Evolutionary conservation across 2,329 filamentous ascomycete species (phyloP).

Genomic region (Clarireedia sp.): DNA sequence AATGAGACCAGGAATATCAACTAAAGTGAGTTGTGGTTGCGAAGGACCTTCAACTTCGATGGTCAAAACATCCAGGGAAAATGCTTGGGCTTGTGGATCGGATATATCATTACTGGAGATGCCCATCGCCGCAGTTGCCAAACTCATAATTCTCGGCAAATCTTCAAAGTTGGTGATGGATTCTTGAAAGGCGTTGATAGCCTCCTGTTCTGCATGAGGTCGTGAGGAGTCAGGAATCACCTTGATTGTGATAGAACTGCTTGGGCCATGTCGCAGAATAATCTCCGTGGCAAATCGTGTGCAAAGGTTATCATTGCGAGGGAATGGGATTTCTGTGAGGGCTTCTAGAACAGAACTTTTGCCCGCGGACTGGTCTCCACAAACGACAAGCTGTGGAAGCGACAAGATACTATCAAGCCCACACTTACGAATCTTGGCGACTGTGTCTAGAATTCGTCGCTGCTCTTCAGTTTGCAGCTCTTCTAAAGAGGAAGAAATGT

Average conservation of each 20-base stretch:
- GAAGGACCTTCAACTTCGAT: neutral
- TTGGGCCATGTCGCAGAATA: neutral
- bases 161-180: neutral
- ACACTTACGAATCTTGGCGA: neutral
- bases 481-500: neutral
- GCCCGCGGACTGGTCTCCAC: neutral
- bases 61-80: neutral
- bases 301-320: neutral
- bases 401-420: neutral
- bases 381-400: neutral
- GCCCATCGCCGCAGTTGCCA: neutral
- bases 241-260: neutral
- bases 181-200: neutral
- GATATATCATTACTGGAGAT: neutral
- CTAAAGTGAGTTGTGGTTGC: neutral
- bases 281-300: constrained; percentile 1
- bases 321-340: neutral
- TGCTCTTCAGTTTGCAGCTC: constrained; percentile 5
- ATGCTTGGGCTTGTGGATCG: neutral
- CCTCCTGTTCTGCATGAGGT: neutral
- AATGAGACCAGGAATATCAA: neutral
- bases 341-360: neutral
- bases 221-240: neutral
- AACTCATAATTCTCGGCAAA: neutral
- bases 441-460: constrained; percentile 2